A percentile compares a stretch with the other conserved stretches of the same genome.
phyloP scores from a whole-genome alignment of 257 asterid species.

The Solanum megistacrolobum region DNA sequence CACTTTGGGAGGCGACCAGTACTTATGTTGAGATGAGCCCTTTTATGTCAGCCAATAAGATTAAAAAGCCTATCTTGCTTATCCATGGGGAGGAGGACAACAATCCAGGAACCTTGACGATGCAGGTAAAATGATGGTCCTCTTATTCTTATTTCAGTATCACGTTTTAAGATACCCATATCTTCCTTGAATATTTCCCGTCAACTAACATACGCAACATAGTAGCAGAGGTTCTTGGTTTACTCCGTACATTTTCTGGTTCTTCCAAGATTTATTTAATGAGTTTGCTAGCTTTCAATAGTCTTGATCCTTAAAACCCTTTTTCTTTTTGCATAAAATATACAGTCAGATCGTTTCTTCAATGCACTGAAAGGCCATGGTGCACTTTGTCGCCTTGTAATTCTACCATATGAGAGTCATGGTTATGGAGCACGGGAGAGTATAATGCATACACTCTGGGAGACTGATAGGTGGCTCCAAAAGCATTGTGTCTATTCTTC shows the following conservation, averaged over 20 bases:
- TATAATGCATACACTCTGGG: slow-evolving; percentile 97
- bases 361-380: slow-evolving; percentile 97
- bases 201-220: background rate
- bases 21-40: slow-evolving; percentile 94
- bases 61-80: slow-evolving; percentile 91
- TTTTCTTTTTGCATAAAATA: background rate
- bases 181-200: background rate
- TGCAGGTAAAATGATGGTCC: slow-evolving; percentile 59
- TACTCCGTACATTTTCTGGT: background rate
- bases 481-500: slow-evolving; percentile 45
- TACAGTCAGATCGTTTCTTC: slow-evolving; percentile 91
- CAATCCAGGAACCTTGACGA: slow-evolving; percentile 93
- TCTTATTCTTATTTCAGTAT: background rate
- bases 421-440: slow-evolving; percentile 94
- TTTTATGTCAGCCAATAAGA: slow-evolving; percentile 83
- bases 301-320: background rate
- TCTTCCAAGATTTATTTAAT: background rate
- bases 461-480: slow-evolving; percentile 95
- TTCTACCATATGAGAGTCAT: slow-evolving; percentile 95
- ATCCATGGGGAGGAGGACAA: slow-evolving; percentile 98
- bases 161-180: background rate
- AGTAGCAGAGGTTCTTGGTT: background rate
- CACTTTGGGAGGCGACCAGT: slow-evolving; percentile 91
- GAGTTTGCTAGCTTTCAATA: background rate
- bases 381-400: slow-evolving; percentile 79